A percentile compares a stretch with the other conserved stretches of the same genome.
Evolutionary conservation across 306 rosid species (phyloP).

Genomic region (Betula pendula): DNA sequence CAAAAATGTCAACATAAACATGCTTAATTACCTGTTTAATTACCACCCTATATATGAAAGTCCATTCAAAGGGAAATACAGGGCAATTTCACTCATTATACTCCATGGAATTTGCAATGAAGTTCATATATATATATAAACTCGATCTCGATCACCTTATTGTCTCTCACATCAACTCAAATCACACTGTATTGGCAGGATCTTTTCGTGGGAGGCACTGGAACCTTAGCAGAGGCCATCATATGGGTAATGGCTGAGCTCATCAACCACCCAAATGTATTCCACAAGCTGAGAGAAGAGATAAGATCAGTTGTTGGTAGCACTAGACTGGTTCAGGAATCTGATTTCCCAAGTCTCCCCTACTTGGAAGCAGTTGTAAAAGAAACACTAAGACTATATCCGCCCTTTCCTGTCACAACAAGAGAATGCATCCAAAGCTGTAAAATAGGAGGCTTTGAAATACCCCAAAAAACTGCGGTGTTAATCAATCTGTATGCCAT

Average conservation of each 20-base stretch:
- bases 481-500: slow-evolving; percentile 50
- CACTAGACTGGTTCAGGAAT: slow-evolving; percentile 43
- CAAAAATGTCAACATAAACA: too few species aligned
- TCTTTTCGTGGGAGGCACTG: slow-evolving; percentile 48
- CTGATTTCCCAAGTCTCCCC: slow-evolving; percentile 39
- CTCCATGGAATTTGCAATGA: too few species aligned
- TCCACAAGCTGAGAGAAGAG: slow-evolving; percentile 44
- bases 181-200: slow-evolving; percentile 29
- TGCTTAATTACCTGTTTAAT: too few species aligned
- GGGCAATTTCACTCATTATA: too few species aligned
- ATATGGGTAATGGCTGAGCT: slow-evolving; percentile 57
- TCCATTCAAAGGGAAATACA: too few species aligned
- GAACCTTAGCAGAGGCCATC: slow-evolving; percentile 48
- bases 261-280: slow-evolving; percentile 43
- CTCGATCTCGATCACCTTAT: not conserved
- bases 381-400: slow-evolving; percentile 46
- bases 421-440: slow-evolving; percentile 42
- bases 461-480: slow-evolving; percentile 39
- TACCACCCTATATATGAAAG: too few species aligned
- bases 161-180: too few species aligned
- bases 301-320: slow-evolving; percentile 31
- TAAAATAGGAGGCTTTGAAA: slow-evolving; percentile 39
- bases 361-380: slow-evolving; percentile 51
- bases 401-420: slow-evolving; percentile 37
- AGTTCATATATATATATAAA: too few species aligned